These are phyloP conservation scores for Entomortierella parvispora DNA, from an alignment of 192 early-diverging fungal genomes.

Conservation along the genomic window DNA sequence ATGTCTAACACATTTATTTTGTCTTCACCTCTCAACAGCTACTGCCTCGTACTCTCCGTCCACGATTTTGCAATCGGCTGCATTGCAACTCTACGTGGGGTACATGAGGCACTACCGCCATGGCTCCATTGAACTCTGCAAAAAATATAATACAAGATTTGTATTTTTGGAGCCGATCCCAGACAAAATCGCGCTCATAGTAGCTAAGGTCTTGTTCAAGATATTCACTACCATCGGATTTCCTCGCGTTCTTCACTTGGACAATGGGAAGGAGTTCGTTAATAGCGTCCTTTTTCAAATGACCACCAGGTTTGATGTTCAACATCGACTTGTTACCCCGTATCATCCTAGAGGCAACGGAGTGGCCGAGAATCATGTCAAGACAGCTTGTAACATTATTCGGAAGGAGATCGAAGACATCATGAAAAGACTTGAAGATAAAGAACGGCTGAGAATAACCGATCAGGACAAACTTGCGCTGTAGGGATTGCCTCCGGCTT, in stretches of 20 bases:
- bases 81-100: not conserved
- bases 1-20: not conserved
- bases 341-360: too few relatives aligned
- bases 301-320: not conserved
- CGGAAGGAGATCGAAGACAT: not conserved
- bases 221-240: slow-evolving; percentile 1
- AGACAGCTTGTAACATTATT: not conserved
- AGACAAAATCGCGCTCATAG: too few relatives aligned
- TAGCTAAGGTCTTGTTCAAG: too few relatives aligned
- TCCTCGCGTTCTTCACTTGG: not conserved
- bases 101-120: not conserved
- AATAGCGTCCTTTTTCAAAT: not conserved
- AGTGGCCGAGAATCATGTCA: too few relatives aligned
- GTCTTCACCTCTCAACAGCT: not conserved
- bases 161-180: too few relatives aligned
- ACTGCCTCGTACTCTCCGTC: not conserved
- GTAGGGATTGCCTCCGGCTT: too few relatives aligned
- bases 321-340: too few relatives aligned
- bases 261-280: slow-evolving; percentile 3
- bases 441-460: too few relatives aligned
- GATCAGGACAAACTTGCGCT: too few relatives aligned
- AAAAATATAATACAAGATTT: too few relatives aligned
- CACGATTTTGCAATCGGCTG: not conserved
- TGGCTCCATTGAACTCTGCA: slow-evolving; percentile 1
- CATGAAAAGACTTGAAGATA: not conserved